Base-by-base conservation (phyloP, 441 rosid species). In the Macaranga tanarius region DNA sequence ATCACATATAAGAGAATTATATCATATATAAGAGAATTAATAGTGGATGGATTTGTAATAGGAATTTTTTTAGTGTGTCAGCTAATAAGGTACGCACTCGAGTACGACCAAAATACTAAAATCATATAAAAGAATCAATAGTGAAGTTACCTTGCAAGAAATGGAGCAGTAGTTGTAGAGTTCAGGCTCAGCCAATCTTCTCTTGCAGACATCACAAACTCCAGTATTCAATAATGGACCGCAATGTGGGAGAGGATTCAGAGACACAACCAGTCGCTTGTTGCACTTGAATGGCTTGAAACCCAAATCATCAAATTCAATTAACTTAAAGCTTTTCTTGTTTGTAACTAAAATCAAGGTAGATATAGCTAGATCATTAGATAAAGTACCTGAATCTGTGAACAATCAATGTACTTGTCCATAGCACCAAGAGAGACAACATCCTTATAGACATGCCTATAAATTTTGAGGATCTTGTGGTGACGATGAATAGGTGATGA, bases 211-310 rank as follows among this genome's bases (percentile, higher is more conserved):
- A 11, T 75, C 75, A 60, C 84, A 82, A 17, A 60, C 68, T 67
- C 78, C 84, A 38, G 22, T 65, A 13, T 55, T 72, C 1, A 57
- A 65, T 10, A 58, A 56, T 7, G 76, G 76, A 42, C 84, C 84
- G 22, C 77, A 73, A 65, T 82, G 85, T 20, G 87, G 87, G 1
- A 84, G 80, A 45, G 87, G 87, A 76, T 69, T 82, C 50, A 84
- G 67, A 28, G 87, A 72, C 58, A 84, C 59, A 38, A 84, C 85
- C 74, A 77, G 42, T 19, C 77, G 62, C 68, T 82, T 84, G 72
- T 84, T 84, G 82, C 85, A 82, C 75, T 84, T 84, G 22, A 76
- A 82, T 59, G 81, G 84, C 84, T 84, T 69, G 59, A 80, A 80
- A 25, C 42, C 48, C 56, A 60, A 12, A 17, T 52, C 56, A 52